phyloP scores from a whole-genome alignment of 1,139 yeast species.

The Suhomyces taliae region DNA sequence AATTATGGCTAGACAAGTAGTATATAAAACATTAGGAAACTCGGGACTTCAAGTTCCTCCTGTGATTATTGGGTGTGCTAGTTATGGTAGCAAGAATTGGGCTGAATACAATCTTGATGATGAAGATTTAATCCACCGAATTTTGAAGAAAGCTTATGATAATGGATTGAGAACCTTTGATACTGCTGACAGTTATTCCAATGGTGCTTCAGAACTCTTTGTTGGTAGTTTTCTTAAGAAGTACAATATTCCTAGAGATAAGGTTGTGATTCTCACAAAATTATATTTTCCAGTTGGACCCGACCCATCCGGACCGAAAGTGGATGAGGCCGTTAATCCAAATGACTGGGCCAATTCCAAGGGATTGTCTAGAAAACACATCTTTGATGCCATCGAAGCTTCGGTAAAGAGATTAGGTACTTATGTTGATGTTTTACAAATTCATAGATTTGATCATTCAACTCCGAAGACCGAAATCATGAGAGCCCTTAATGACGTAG shows the following conservation, averaged over 20 bases:
- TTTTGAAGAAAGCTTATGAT: conserved; percentile 51
- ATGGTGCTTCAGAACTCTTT: conserved; percentile 42
- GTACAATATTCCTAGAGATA: conserved; percentile 45
- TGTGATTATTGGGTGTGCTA: conserved; percentile 58
- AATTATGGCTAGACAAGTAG: too few species aligned
- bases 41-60: conserved; percentile 55
- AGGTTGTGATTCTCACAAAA: conserved; percentile 49
- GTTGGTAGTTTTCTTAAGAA: conserved; percentile 44
- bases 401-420: conserved; percentile 21
- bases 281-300: conserved; percentile 11
- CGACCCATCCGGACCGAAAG: conserved; percentile 7
- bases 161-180: conserved; percentile 55
- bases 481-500: conserved; percentile 20
- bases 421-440: conserved; percentile 20
- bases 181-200: conserved; percentile 50
- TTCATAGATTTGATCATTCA: conserved; percentile 17
- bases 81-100: conserved; percentile 49
- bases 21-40: conserved; percentile 35
- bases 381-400: conserved; percentile 18
- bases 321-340: conserved; percentile 3
- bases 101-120: conserved; percentile 48
- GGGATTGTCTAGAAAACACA: conserved; percentile 21
- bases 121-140: conserved; percentile 27
- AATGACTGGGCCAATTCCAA: conserved; percentile 14
- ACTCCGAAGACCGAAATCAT: conserved; percentile 19